These are phyloP conservation scores for Vicia villosa DNA, from an alignment of 306 rosid species.

Conservation along the genomic window DNA sequence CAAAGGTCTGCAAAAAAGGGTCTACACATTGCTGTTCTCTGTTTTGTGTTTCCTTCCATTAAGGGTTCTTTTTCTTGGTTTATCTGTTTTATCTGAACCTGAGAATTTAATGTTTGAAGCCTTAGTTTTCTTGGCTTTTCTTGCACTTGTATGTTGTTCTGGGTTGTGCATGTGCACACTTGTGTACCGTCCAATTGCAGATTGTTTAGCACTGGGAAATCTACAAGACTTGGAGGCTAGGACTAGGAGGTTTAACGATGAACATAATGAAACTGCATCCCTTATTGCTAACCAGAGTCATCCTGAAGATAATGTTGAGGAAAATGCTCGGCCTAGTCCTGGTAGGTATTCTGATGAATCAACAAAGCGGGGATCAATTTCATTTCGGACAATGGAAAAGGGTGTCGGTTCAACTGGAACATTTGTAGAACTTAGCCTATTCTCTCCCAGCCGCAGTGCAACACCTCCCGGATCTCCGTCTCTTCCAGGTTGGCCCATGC, in stretches of 20 bases:
- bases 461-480: slow-evolving; percentile 87
- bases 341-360: slow-evolving; percentile 73
- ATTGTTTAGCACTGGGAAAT: slow-evolving; percentile 86
- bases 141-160: slow-evolving; percentile 78
- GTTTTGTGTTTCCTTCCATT: slow-evolving; percentile 92
- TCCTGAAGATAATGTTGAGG: slow-evolving; percentile 53
- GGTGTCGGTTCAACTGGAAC: slow-evolving; percentile 68
- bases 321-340: slow-evolving; percentile 58
- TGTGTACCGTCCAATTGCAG: slow-evolving; percentile 92
- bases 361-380: slow-evolving; percentile 82
- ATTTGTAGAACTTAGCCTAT: slow-evolving; percentile 89
- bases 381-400: slow-evolving; percentile 68
- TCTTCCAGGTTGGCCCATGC: slow-evolving; percentile 87
- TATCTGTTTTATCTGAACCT: slow-evolving; percentile 78
- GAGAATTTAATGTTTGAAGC: slow-evolving; percentile 75
- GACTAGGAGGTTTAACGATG: slow-evolving; percentile 67
- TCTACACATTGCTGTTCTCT: slow-evolving; percentile 76
- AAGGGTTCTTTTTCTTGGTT: slow-evolving; percentile 91
- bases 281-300: slow-evolving; percentile 80
- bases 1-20: slow-evolving; percentile 95
- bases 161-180: slow-evolving; percentile 91
- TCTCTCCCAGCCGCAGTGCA: slow-evolving; percentile 75
- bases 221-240: slow-evolving; percentile 77
- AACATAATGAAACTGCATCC: slow-evolving; percentile 70
- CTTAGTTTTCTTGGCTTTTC: slow-evolving; percentile 91